These are phyloP conservation scores for Wickerhamomyces mucosus DNA, from an alignment of 805 yeast species.

Conservation along the genomic window DNA sequence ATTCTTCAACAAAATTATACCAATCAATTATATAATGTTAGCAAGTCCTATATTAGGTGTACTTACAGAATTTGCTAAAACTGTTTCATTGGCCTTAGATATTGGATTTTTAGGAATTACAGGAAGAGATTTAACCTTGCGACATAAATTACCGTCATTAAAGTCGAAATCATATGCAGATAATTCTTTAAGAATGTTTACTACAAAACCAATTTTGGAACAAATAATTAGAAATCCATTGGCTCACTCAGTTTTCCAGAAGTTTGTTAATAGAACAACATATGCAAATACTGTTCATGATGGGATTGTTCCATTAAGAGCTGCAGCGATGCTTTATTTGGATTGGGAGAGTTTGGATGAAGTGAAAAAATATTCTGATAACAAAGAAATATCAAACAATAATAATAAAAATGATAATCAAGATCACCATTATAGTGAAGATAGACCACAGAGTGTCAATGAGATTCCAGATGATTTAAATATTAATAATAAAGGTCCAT, in stretches of 20 bases:
- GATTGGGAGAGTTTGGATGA: slow-evolving; percentile 72
- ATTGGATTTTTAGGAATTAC: slow-evolving; percentile 89
- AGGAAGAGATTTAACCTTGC: slow-evolving; percentile 81
- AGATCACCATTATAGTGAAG: slow-evolving; percentile 11
- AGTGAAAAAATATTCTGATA: slow-evolving; percentile 26
- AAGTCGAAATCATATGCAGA: slow-evolving; percentile 5
- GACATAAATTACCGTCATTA: slow-evolving; percentile 25
- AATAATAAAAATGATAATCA: slow-evolving; percentile 1
- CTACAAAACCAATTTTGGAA: slow-evolving; percentile 56
- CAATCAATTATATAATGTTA: slow-evolving; percentile 69
- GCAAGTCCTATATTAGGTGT: slow-evolving; percentile 91
- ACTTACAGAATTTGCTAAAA: slow-evolving; percentile 77
- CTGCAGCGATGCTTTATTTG: slow-evolving; percentile 74
- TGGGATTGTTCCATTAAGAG: slow-evolving; percentile 91
- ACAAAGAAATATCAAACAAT: not conserved
- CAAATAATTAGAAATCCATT: slow-evolving; percentile 63
- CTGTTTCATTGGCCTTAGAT: slow-evolving; percentile 74
- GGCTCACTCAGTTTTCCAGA: slow-evolving; percentile 51
- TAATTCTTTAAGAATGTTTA: slow-evolving; percentile 8
- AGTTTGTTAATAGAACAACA: slow-evolving; percentile 62
- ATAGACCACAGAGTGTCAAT: slow-evolving; percentile 13
- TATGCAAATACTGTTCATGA: slow-evolving; percentile 90
- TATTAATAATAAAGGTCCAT: no score
- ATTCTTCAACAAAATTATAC: slow-evolving; percentile 56
- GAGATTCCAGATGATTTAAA: slow-evolving; percentile 10